Conservation (phyloP, 2,329 filamentous ascomycete genomes). For the Cyphellophora attinorum region DNA sequence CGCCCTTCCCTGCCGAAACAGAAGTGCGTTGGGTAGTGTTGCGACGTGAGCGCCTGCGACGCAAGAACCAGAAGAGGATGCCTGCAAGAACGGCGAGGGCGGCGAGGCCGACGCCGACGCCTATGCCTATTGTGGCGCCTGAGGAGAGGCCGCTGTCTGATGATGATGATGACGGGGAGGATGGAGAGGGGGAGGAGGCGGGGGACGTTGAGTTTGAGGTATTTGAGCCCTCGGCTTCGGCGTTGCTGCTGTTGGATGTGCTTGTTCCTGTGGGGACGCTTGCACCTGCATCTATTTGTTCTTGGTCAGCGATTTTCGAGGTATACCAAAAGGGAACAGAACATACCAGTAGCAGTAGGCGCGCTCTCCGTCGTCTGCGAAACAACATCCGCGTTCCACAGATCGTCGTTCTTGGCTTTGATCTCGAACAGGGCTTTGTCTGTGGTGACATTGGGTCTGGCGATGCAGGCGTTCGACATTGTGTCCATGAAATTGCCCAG, state of each 20-base stretch:
- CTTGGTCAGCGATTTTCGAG: not conserved
- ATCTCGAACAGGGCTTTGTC: not conserved
- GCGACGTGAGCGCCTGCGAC: not conserved
- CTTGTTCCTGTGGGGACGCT: not conserved
- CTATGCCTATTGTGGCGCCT: slow-evolving; percentile 3
- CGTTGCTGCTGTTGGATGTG: not conserved
- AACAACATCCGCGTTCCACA: not conserved
- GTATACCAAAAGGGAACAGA: not conserved
- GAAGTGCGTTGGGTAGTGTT: no score
- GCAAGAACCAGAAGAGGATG: not conserved
- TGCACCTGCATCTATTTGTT: not conserved
- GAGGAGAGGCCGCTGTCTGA: slow-evolving; percentile 2
- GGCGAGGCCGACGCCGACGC: slow-evolving; percentile 1
- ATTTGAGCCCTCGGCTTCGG: not conserved
- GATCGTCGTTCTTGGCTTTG: not conserved
- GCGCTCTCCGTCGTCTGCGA: not conserved
- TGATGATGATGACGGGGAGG: not conserved
- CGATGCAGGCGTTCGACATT: not conserved
- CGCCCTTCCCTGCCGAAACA: no score
- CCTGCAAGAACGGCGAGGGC: slow-evolving; percentile 1
- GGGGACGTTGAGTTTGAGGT: not conserved
- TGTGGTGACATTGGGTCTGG: not conserved
- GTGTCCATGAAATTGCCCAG: slow-evolving; percentile 1
- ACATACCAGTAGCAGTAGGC: not conserved
- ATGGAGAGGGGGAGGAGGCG: not conserved